Evolutionary conservation across 257 asterid genomes (phyloP).

Genomic region (Solanum gracilifrons): DNA sequence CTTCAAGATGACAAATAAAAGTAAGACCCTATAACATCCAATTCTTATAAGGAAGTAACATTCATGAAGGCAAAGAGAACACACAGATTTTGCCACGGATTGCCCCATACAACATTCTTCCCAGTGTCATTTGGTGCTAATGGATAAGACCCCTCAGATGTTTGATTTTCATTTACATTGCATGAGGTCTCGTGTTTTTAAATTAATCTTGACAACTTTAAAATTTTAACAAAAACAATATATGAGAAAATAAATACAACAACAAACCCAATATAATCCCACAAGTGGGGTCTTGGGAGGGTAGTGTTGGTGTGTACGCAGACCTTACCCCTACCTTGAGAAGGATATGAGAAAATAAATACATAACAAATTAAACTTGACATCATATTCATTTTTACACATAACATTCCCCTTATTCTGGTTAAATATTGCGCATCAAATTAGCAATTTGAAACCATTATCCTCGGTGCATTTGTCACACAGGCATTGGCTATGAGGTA

Average conservation of each 20-base stretch:
- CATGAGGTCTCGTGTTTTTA: not conserved
- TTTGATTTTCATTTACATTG: not conserved
- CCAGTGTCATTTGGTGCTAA: not conserved
- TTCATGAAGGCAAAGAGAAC: not conserved
- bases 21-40: not conserved
- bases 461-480: not conserved
- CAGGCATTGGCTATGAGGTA: not conserved
- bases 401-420: not conserved
- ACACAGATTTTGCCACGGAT: not conserved
- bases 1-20: slow-evolving; percentile 30
- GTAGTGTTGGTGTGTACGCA: not conserved
- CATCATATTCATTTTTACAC: not conserved
- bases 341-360: not conserved
- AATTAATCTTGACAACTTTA: not conserved
- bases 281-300: not conserved
- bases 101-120: not conserved
- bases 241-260: not conserved
- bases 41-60: not conserved
- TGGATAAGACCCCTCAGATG: not conserved
- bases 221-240: not conserved
- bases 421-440: not conserved
- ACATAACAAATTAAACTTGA: not conserved
- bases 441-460: not conserved
- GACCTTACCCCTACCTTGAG: not conserved
- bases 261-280: not conserved